Percentiles rank a stretch among this genome's conserved stretches.
phyloP scores from a whole-genome alignment of 345 rosid genomes.

The Mallotus nudiflorus region DNA sequence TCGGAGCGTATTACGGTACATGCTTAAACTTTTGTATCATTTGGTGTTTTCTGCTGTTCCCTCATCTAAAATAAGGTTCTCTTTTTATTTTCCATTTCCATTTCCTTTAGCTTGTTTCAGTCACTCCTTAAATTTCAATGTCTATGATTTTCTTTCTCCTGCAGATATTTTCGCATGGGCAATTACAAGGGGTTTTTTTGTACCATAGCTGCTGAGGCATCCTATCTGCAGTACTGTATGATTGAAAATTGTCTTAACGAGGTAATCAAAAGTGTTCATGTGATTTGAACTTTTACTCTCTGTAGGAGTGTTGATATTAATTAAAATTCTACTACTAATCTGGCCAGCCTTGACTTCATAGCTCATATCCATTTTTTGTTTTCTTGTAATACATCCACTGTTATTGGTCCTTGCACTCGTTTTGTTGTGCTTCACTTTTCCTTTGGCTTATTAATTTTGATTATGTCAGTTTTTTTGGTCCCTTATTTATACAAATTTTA shows the following conservation, averaged over 20 bases:
- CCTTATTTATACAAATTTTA: not conserved
- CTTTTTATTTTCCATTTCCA: not conserved
- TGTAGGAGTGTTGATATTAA: not conserved
- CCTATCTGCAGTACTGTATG: slow-evolving; percentile 75
- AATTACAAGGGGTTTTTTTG: slow-evolving; percentile 62
- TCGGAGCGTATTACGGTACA: slow-evolving; percentile 64
- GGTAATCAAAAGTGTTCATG: slow-evolving; percentile 34
- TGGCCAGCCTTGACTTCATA: not conserved
- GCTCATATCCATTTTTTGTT: too few relatives aligned
- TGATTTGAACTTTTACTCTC: not conserved
- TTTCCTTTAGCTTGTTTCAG: not conserved
- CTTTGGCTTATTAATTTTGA: too few relatives aligned
- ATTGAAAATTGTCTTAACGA: slow-evolving; percentile 61
- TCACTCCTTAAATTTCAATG: not conserved
- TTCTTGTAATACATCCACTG: not conserved
- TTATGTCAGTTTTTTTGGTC: too few relatives aligned
- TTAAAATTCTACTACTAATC: not conserved
- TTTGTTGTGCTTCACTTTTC: not conserved
- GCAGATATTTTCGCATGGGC: slow-evolving; percentile 62
- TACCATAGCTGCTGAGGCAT: slow-evolving; percentile 63
- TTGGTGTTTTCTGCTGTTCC: not conserved
- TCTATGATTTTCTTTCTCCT: slow-evolving; percentile 2
- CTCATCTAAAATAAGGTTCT: not conserved
- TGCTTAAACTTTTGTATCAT: not conserved
- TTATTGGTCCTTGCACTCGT: not conserved